Evolutionary conservation across 2,329 filamentous ascomycete genomes (phyloP), one percentile per base, ranked within the genome.

Genomic region (Aspergillus sp.): DNA sequence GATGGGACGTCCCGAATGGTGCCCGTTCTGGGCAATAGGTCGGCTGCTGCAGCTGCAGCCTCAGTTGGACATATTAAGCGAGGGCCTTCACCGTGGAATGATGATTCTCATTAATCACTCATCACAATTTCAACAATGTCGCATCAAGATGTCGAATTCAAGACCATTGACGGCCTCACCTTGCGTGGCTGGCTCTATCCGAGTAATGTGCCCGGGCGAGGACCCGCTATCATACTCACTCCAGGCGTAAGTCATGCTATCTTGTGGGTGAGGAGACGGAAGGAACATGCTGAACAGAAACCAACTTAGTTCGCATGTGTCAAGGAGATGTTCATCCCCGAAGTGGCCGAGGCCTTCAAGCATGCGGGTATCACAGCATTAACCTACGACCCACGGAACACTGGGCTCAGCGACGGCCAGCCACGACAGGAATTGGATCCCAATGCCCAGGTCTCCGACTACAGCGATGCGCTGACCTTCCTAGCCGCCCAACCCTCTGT

Each of bases 111-210:
- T 19, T 19, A 19, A 19, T 19, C 19, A 19, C 19, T 19, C 19
- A 19, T 19, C 19, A 19, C 19, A 19, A 19, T 24, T 24, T 24
- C 24, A 24, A 24, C 24, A 6, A 24, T 24, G 24, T 6, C 7
- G 24, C 24, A 24, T 24, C 11, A 39, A 57, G 67, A 73, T 42
- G 70, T 79, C 46, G 71, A 77, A 56, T 77, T 78, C 66, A 70
- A 71, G 42, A 78, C 77, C 6, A 48, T 77, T 3, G 76, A 79
- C 62, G 75, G 75, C 6, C 44, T 77, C 4, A 75, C 66, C 8
- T 62, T 80, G 8, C 65, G 72, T 13, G 78, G 76, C 9, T 67
- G 65, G 59, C 64, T 80, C 12, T 79, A 72, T 57, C 66, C 70
- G 24, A 73, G 70, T 8, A 46, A 37, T 3, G 39, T 52, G 17